phyloP scores from a whole-genome alignment of 2,329 filamentous ascomycete species.

The Stromatinia cepivora region DNA sequence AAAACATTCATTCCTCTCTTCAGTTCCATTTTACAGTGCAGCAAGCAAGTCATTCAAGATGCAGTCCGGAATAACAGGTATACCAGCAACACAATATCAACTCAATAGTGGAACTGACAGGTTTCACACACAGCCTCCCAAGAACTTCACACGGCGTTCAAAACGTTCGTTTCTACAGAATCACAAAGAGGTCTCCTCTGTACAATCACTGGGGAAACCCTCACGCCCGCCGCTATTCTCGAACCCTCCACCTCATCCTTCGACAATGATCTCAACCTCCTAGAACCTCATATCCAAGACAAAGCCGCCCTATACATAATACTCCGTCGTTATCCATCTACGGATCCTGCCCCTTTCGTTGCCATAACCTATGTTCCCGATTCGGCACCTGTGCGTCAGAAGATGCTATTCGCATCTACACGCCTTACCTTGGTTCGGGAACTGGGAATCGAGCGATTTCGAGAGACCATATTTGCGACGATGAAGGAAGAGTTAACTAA shows the following conservation, averaged over 20 bases:
- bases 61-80: constrained; percentile 80
- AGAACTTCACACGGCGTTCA: constrained; percentile 75
- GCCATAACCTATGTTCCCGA: constrained; percentile 80
- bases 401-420: constrained; percentile 83
- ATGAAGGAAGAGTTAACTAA: constrained; percentile 66
- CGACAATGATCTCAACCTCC: constrained; percentile 60
- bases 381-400: constrained; percentile 74
- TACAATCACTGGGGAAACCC: constrained; percentile 67
- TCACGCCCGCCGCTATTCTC: constrained; percentile 61
- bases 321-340: constrained; percentile 64
- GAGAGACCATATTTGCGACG: constrained; percentile 73
- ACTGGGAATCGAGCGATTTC: constrained; percentile 75
- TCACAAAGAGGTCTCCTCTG: constrained; percentile 69
- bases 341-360: constrained; percentile 52
- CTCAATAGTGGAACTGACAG: constrained; percentile 19
- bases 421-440: constrained; percentile 74
- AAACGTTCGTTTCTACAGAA: constrained; percentile 61
- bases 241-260: constrained; percentile 58
- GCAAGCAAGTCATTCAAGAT: constrained; percentile 48
- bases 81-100: constrained; percentile 4
- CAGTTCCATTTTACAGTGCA: not conserved
- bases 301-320: constrained; percentile 73
- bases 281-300: constrained; percentile 63
- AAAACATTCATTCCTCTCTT: not conserved
- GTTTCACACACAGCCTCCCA: constrained; percentile 59